These are phyloP conservation scores for Aspergillus indologenus DNA, from an alignment of 495 filamentous ascomycete species.

Conservation along the genomic window DNA sequence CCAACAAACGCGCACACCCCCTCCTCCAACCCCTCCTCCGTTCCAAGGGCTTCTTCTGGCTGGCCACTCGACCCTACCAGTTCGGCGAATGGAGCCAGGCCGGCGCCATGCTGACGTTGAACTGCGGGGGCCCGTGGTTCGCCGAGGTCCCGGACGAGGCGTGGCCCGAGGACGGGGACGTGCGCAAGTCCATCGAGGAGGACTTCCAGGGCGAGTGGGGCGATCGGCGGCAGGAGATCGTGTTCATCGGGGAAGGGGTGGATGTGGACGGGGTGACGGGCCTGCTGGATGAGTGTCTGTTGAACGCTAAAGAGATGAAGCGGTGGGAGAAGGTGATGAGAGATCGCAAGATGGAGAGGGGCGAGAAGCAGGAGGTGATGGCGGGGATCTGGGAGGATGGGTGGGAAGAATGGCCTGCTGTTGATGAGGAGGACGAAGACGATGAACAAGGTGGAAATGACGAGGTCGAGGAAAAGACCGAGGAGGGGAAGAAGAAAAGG, in stretches of 20 bases:
- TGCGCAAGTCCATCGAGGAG: conserved; percentile 37
- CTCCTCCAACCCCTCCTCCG: conserved; percentile 42
- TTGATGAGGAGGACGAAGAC: conserved; percentile 34
- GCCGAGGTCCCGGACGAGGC: conserved; percentile 43
- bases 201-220: conserved; percentile 54
- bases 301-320: conserved; percentile 48
- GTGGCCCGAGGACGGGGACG: conserved; percentile 46
- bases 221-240: conserved; percentile 57
- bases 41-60: conserved; percentile 49
- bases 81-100: conserved; percentile 61
- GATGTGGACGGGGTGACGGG: conserved; percentile 39
- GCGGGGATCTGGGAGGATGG: conserved; percentile 51
- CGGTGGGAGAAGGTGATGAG: conserved; percentile 51
- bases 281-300: conserved; percentile 48
- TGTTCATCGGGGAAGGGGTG: conserved; percentile 56
- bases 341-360: conserved; percentile 27
- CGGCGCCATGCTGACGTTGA: conserved; percentile 55
- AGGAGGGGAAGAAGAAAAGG: conserved; percentile 15
- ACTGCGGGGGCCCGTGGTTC: conserved; percentile 53
- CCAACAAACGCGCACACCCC: conserved; percentile 43
- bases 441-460: background rate
- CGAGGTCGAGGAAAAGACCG: conserved; percentile 28
- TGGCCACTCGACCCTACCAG: conserved; percentile 42
- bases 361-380: conserved; percentile 37
- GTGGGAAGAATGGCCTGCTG: conserved; percentile 52